Base-by-base conservation (phyloP, 257 asterid species). In the Thymus mandschuricus region DNA sequence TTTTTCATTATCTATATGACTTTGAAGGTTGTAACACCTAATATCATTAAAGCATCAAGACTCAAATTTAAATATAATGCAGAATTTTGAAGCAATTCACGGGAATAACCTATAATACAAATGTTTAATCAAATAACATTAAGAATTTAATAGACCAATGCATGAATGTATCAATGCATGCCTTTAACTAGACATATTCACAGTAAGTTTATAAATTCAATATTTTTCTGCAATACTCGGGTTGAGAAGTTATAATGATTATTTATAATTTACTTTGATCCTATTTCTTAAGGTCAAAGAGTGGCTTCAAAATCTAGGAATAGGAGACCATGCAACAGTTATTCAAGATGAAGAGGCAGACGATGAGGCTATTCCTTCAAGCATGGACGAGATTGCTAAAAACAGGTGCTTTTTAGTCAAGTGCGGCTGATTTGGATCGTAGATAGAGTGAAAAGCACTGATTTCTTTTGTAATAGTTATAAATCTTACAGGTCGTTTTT, bases 251-350 rank as follows among this genome's bases (percentile, higher is more conserved):
- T 46, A 63, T 64, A 60, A 7, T 13, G 6, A 35, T 61, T 50
- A 2, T 43, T 60, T 10, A 66, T 75, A 63, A 75, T 73, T 38
- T 75, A 48, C 56, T 66, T 77, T 75, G 81, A 76, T 78, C 69
- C 68, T n/a, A 73, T 59, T 69, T 77, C 72, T 40, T 57, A 81
- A 94, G 98, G 96, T 94, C 66, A 89, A 64, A 83, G 98, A 91
- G 63, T 94, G 98, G 98, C 96, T 94, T 78, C 98, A 89, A 85
- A 86, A 94, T 80, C 69, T 94, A 72, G 98, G 97, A 83, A 77
- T 91, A 75, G 96, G 96, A 69, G 98, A 94, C 64, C 90, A 87
- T 15, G 77, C 88, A 49, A 48, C 95, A 64, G 87, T 82, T 58
- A 72, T 87, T 81, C 97, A 91, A 64, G 96, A 87, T 59, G 97